These are phyloP conservation scores for Punica granatum DNA, from an alignment of 345 rosid species.

Conservation along the genomic window DNA sequence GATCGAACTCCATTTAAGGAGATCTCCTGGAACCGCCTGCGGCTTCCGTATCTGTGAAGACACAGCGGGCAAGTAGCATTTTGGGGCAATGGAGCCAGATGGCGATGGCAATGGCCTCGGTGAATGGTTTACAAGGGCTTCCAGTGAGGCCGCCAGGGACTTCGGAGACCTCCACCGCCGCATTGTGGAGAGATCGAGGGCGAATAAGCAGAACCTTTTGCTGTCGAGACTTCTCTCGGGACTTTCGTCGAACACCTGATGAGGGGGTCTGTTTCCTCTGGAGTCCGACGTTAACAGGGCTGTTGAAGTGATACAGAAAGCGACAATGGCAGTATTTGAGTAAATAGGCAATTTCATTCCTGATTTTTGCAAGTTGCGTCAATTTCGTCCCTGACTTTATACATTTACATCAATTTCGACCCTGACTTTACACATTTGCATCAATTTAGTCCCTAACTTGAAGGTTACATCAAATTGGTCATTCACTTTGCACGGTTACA, in stretches of 20 bases:
- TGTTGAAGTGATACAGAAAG: no score
- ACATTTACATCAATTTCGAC: no score
- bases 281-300: no score
- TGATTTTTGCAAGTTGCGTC: no score
- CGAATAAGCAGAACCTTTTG: not conserved
- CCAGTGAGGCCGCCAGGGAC: slow-evolving; percentile 7
- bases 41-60: slow-evolving; percentile 12
- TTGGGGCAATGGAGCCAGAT: slow-evolving; percentile 9
- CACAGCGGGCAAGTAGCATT: slow-evolving; percentile 21
- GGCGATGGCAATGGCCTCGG: not conserved
- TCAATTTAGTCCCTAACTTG: no score
- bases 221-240: not conserved
- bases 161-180: slow-evolving; percentile 5
- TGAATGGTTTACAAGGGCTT: slow-evolving; percentile 8
- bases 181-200: not conserved
- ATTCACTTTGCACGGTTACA: no score
- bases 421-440: no score
- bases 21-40: slow-evolving; percentile 36
- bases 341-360: no score
- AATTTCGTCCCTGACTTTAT: no score
- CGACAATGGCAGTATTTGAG: no score
- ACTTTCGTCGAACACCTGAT: slow-evolving; percentile 1
- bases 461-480: no score
- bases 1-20: slow-evolving; percentile 53
- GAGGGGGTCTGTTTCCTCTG: not conserved